Evolutionary conservation across 2,329 filamentous ascomycete genomes (phyloP).

Genomic region (Ophiostoma pallidulum): DNA sequence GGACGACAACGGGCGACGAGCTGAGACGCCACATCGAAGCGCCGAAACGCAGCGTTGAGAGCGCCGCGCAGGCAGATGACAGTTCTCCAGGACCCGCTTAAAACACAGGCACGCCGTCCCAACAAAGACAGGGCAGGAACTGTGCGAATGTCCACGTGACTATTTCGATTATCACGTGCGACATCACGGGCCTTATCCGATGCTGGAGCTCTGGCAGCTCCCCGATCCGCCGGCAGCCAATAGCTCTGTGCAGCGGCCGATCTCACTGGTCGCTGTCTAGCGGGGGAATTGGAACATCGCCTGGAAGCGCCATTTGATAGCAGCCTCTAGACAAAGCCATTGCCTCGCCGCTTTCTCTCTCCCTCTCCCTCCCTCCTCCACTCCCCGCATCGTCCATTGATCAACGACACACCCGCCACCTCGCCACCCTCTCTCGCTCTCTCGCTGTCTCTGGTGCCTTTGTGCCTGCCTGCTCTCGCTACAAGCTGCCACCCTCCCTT

Average conservation of each 20-base stretch:
- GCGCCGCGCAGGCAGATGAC: too few relatives aligned
- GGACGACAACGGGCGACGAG: not conserved
- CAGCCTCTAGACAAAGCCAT: constrained; percentile 7
- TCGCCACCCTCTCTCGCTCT: not conserved
- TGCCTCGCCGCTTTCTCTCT: not conserved
- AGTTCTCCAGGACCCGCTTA: too few relatives aligned
- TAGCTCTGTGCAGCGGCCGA: constrained; percentile 4
- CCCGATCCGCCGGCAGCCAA: not conserved
- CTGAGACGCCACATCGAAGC: constrained; percentile 1
- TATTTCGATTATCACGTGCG: too few relatives aligned
- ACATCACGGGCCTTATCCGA: too few relatives aligned
- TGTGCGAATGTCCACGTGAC: too few relatives aligned
- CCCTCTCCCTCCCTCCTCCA: not conserved
- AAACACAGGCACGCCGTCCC: constrained; percentile 4
- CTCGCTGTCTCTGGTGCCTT: not conserved
- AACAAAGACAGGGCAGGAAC: too few relatives aligned
- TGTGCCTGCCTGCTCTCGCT: not conserved
- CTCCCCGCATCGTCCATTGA: not conserved
- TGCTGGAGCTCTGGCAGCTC: constrained; percentile 3
- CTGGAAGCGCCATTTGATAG: constrained; percentile 13
- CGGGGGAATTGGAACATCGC: constrained; percentile 6
- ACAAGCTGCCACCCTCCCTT: too few relatives aligned
- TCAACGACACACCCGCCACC: not conserved
- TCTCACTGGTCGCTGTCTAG: constrained; percentile 5
- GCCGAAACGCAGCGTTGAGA: constrained; percentile 2